Evolutionary conservation across 805 yeast species (phyloP).

Genomic region (Candida sonorensis): DNA sequence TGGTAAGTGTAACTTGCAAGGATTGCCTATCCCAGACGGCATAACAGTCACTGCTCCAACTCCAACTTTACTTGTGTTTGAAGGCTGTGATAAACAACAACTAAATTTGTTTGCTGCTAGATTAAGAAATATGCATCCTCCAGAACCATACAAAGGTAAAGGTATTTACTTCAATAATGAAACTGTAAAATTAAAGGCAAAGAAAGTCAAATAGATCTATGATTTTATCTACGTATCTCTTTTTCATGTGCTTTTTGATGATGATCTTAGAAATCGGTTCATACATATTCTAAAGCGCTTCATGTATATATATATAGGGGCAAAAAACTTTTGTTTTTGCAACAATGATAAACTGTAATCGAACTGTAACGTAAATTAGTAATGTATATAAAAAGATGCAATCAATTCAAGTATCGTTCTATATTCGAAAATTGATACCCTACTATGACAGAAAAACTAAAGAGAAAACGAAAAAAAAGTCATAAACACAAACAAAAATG

Average conservation of each 20-base stretch:
- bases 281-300: no score
- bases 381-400: no score
- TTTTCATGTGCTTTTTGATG: no score
- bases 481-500: no score
- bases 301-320: no score
- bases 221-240: background rate
- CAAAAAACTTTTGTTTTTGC: no score
- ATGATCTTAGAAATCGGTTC: no score
- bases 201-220: constrained; percentile 80
- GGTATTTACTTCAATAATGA: constrained; percentile 92
- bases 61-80: constrained; percentile 79
- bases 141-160: constrained; percentile 98
- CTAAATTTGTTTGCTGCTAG: constrained; percentile 85
- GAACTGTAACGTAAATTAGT: no score
- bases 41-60: constrained; percentile 70
- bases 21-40: constrained; percentile 70
- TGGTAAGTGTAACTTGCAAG: constrained; percentile 80
- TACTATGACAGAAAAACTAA: no score
- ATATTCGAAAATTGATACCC: background rate
- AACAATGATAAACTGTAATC: no score
- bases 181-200: constrained; percentile 82
- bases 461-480: no score
- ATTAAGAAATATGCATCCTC: constrained; percentile 81
- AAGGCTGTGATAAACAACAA: constrained; percentile 83
- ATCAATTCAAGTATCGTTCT: background rate